Base-by-base conservation (phyloP, 176 grass and related monocot genomes). In the Musa acuminata region DNA sequence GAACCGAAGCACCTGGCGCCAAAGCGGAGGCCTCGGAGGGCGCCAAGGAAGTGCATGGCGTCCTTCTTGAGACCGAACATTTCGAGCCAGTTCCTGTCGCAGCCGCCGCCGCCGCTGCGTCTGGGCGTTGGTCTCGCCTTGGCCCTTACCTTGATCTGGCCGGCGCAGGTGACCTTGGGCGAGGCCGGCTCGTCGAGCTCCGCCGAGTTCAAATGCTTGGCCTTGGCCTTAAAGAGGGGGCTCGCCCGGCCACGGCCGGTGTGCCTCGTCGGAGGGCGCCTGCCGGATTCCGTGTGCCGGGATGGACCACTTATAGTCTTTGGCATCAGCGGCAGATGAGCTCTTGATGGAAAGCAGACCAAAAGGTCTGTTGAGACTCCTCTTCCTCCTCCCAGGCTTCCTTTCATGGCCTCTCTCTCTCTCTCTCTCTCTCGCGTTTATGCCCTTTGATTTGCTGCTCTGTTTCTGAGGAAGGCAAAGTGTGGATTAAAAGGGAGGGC, bases 151-250 rank as follows among this genome's bases (percentile, higher is more conserved):
- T 92, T 49, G 86, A 80, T 79, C 85, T 98, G 53, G 84, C 78
- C 25, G 82, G 91, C 95, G 58, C 95, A 99, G 20, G 88, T 91
- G 78, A 99, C 91, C 87, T 91, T 89, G 19, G 95, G 95, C 53
- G 95, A 99, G 14, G 90, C 75, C 35, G 95, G 95, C 82, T 93
- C 90, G 48, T 87, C 71, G 22, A 82, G 64, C 27, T 87, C 82
- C 29, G 12, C 2, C 5, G 79, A 68, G 52, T 78, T 86, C 9
- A 73, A 26, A 72, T 84, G 62, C 84, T 84, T 76, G 55, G 72
- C 73, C 63, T 82, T 80, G 0, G 69, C 73, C 64, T 79, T 82
- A 78, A 81, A 81, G 55, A 88, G 81, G 66, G 85, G 64, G 83
- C 76, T 87, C 49, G 85, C 79, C 59, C 50, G 81, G 64, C 74